A percentile compares a stretch with the other conserved stretches of the same genome.
phyloP scores from a whole-genome alignment of 257 asterid species.

The Buddleja alternifolia region DNA sequence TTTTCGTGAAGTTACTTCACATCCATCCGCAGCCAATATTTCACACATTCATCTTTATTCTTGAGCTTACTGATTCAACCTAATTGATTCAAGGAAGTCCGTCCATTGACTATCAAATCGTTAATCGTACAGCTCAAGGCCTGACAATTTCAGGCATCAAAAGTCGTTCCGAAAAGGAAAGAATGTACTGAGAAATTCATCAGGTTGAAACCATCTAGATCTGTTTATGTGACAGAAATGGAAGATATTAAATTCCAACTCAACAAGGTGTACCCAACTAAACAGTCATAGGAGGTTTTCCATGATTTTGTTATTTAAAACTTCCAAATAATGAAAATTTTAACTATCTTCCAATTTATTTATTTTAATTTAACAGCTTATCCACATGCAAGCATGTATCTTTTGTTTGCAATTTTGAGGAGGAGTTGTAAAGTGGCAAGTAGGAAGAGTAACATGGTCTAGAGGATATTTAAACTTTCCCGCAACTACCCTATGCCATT shows the following conservation, averaged over 20 bases:
- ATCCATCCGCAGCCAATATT: background rate
- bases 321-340: background rate
- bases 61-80: constrained; percentile 2
- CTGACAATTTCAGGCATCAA: background rate
- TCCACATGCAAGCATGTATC: background rate
- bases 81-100: background rate
- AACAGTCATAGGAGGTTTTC: background rate
- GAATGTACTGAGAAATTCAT: background rate
- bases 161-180: background rate
- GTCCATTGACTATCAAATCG: background rate
- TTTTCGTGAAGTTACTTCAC: no score
- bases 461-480: constrained; percentile 13
- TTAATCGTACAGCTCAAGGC: background rate
- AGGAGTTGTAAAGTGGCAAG: constrained; percentile 13
- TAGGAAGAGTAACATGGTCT: background rate
- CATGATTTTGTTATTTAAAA: background rate
- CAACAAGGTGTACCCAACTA: background rate
- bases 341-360: background rate
- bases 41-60: background rate
- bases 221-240: background rate
- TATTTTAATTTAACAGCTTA: constrained; percentile 5
- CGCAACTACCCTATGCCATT: constrained; percentile 11
- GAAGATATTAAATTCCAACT: background rate
- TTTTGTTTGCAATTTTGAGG: constrained; percentile 3
- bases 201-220: background rate